Base-by-base conservation (phyloP, 2,329 filamentous ascomycete species). In the Talaromyces amestolkiae region DNA sequence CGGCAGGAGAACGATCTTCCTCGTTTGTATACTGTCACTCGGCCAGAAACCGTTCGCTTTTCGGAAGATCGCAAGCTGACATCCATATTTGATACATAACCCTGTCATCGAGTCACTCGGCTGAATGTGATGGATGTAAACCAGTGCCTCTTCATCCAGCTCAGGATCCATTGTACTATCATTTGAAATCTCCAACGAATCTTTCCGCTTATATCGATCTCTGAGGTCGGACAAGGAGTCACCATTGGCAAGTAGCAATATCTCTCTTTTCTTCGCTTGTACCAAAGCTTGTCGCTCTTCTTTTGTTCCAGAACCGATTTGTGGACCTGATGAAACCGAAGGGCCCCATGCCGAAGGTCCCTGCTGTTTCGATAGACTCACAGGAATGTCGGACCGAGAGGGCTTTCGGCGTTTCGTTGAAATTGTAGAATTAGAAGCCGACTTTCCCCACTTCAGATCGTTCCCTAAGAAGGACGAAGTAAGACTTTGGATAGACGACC, bases 1-100 rank as follows among this genome's bases (percentile, higher is more conserved):
- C 0, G 95, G 95, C 61, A 99, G 81, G 9, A 93, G 85, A 17
- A 99, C 84, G 69, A 87, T 89, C 72, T 91, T 91, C 66, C 93
- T 88, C 58, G 89, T 87, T 75, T 97, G 94, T 41, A 98, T 90
- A 68, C 88, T 92, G 74, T 98, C 95, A 69, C 93, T 92, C 7
- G 93, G 92, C 95, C 95, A 99, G 73, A 99, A 88, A 11, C 95
- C 88, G 75, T 99, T 99, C 45, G 92, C 89, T 75, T 91, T 95
- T 66, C 92, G 86, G 69, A 99, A 89, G 1, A 90, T 85, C 58
- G 93, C 90, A 64, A 93, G 88, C 68, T 91, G 87, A 76, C 94
- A 98, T 71, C 91, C 90, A 78, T 96, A 99, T 71, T 89, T 91
- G 69, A 99, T 89, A 61, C 95, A 90, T 60, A 99, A 88, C 2